Evolutionary conservation across 768 basidiomycete genomes (phyloP), one percentile per base, ranked within the genome.

Genomic region (Rhizopogon rudus): DNA sequence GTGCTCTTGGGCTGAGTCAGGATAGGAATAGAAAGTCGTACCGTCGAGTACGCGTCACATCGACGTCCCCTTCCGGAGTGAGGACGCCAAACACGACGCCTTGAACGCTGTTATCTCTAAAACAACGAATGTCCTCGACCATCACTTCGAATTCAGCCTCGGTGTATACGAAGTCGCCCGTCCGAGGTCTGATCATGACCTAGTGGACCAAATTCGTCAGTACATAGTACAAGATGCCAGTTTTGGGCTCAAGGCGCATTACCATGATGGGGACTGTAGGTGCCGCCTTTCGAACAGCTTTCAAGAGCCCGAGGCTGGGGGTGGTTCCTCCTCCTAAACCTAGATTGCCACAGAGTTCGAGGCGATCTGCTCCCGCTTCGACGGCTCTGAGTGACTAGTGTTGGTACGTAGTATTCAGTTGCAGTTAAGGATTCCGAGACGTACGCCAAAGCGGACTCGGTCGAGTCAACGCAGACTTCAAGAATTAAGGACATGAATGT

Each of bases 131-230:
- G 62, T 93, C 92, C 63, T 85, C 83, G 33, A 83, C 61, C 86
- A 93, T 93, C 50, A 89, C 82, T 10, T 77, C 73, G 5, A 91
- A 54, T 65, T 94, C 92, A 7, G 71, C 69, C 8, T 79, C 67
- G 2, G 84, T 78, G 66, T 92, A 94, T 4, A 84, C 64, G 66
- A 94, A 93, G 66, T 91, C 89, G 0, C 92, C 92, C 3, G 77
- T 73, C 29, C 91, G 79, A 9, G 91, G 90, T 37, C 91, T 81
- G 54, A 93, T 75, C 88, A 94, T 91, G 22, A 76, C 80, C 91
- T 91, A 37, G 48, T 41, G 52, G 51, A 55, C 10, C 45, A 31
- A 42, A 55, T 16, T 29, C 41, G 33, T 51, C 16, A 40, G 35
- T 10, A 14, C 17, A 42, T 29, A 20, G 16, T 25, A 44, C 6